Evolutionary conservation across 148 eudicot genomes (phyloP).

Genomic region (Diospyros kaki): DNA sequence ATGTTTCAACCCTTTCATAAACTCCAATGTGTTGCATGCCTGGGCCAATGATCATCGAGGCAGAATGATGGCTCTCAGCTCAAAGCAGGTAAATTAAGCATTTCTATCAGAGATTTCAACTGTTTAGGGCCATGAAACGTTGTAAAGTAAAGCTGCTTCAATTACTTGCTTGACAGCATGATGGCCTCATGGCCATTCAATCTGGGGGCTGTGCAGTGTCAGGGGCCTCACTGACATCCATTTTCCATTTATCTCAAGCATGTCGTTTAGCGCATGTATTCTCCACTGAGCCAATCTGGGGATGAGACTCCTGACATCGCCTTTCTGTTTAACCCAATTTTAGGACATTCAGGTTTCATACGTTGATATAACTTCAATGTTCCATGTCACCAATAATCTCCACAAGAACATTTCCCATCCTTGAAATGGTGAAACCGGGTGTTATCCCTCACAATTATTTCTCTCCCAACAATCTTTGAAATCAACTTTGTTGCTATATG

Average conservation of each 20-base stretch:
- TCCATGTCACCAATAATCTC: slow-evolving; percentile 52
- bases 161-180: not conserved
- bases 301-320: not conserved
- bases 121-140: not conserved
- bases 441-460: slow-evolving; percentile 55
- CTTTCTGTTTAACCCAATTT: not conserved
- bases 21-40: not conserved
- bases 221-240: not conserved
- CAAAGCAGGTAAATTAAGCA: not conserved
- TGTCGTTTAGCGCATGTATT: not conserved
- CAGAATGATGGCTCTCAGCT: not conserved
- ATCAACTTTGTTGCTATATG: slow-evolving; percentile 55
- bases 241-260: slow-evolving; percentile 1
- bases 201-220: not conserved
- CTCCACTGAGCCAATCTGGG: not conserved
- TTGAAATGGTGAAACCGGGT: slow-evolving; percentile 59
- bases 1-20: not conserved
- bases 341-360: not conserved
- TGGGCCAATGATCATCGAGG: not conserved
- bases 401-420: slow-evolving; percentile 59
- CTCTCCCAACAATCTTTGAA: slow-evolving; percentile 48
- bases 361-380: not conserved
- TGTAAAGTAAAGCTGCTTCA: not conserved
- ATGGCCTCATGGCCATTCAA: not conserved
- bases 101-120: not conserved